phyloP scores from a whole-genome alignment of 2,329 filamentous ascomycete genomes.

The Ascosphaera apis region DNA sequence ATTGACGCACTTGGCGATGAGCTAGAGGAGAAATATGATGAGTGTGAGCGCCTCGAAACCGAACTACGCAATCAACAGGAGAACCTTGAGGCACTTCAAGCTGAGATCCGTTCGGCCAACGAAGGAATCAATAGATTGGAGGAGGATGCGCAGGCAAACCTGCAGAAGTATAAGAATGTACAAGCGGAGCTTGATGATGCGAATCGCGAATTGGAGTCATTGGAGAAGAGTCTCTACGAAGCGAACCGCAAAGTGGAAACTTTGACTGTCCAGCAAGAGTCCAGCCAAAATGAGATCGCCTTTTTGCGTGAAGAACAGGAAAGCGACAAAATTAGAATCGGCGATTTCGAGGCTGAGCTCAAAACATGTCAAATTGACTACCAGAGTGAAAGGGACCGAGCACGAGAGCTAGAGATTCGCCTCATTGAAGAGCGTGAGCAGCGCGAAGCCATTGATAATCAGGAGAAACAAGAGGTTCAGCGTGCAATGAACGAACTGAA shows the following conservation, averaged over 20 bases:
- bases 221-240: conserved; percentile 67
- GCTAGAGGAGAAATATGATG: conserved; percentile 46
- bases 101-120: conserved; percentile 80
- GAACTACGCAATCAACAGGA: conserved; percentile 59
- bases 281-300: conserved; percentile 73
- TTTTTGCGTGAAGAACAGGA: conserved; percentile 96
- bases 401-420: conserved; percentile 48
- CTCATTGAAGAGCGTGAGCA: conserved; percentile 63
- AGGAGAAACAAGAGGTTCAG: conserved; percentile 88
- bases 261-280: conserved; percentile 77
- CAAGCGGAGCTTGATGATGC: conserved; percentile 64
- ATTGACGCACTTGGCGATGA: conserved; percentile 37
- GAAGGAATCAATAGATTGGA: conserved; percentile 70
- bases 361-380: conserved; percentile 56
- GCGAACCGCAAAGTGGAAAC: conserved; percentile 71
- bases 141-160: conserved; percentile 63
- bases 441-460: conserved; percentile 61
- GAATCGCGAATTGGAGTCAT: conserved; percentile 63
- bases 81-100: conserved; percentile 75
- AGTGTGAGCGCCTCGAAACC: conserved; percentile 44
- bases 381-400: conserved; percentile 64
- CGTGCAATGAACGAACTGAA: conserved; percentile 86
- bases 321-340: conserved; percentile 91
- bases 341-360: conserved; percentile 66
- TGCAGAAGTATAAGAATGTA: conserved; percentile 56